phyloP scores from a whole-genome alignment of 768 basidiomycete species.

The Neoboletus magnificus region DNA sequence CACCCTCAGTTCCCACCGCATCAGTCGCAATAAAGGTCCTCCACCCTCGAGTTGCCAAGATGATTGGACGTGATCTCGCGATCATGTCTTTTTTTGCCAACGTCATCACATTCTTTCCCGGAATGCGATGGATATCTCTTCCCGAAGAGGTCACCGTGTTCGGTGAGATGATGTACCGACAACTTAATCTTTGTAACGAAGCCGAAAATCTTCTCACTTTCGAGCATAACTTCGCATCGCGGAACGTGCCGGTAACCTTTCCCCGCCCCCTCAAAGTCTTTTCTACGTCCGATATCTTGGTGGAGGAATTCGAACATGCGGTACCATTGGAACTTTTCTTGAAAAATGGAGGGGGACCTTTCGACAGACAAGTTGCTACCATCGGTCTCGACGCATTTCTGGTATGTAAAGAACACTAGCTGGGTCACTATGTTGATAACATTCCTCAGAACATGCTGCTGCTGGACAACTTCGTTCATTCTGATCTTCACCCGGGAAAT shows the following conservation, averaged over 20 bases:
- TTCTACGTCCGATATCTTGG: conserved; percentile 77
- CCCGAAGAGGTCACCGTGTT: conserved; percentile 95
- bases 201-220: conserved; percentile 84
- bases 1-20: conserved; percentile 73
- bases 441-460: conserved; percentile 86
- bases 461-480: conserved; percentile 95
- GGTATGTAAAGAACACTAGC: conserved; percentile 43
- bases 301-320: conserved; percentile 94
- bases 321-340: conserved; percentile 85
- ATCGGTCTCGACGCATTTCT: conserved; percentile 94
- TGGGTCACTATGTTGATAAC: not conserved
- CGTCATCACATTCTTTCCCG: conserved; percentile 74
- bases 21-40: conserved; percentile 95
- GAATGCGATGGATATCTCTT: conserved; percentile 94
- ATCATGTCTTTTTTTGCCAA: conserved; percentile 95
- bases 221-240: conserved; percentile 78
- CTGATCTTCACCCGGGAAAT: conserved; percentile 89
- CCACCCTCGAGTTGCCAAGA: conserved; percentile 81
- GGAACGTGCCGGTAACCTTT: conserved; percentile 83
- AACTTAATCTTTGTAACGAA: conserved; percentile 88
- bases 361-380: conserved; percentile 84
- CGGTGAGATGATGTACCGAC: conserved; percentile 93
- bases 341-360: conserved; percentile 88
- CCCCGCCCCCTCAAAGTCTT: conserved; percentile 81
- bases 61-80: conserved; percentile 82